Evolutionary conservation across 108 stramenopile species (phyloP).

Genomic region (Cyclostephanos invisitatus): DNA sequence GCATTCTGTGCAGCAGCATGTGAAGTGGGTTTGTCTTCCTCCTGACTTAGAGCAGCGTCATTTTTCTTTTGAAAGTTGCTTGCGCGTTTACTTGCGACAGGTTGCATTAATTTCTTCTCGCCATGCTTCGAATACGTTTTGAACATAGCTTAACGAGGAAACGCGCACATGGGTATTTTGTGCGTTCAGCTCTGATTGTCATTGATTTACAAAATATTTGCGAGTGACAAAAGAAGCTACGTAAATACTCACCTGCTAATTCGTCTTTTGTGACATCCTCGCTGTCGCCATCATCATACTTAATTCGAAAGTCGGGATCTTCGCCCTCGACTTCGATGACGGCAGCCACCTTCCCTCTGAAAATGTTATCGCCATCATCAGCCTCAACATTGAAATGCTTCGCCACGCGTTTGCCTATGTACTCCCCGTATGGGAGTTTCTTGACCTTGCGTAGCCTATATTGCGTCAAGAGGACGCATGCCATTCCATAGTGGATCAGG

Average conservation of each 20-base stretch:
- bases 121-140: constrained; percentile 46
- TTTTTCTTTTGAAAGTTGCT: constrained; percentile 19
- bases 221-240: constrained; percentile 1
- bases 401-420: constrained; percentile 60
- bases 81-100: constrained; percentile 8
- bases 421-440: constrained; percentile 11
- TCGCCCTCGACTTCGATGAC: constrained; percentile 23
- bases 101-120: constrained; percentile 27
- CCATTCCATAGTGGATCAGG: constrained; percentile 59
- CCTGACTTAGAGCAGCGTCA: background rate
- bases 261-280: constrained; percentile 54
- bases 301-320: constrained; percentile 44
- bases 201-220: background rate
- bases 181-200: background rate
- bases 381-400: constrained; percentile 52
- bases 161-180: background rate
- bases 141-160: constrained; percentile 33
- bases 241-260: constrained; percentile 62
- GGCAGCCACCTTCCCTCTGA: constrained; percentile 48
- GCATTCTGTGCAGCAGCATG: constrained; percentile 5
- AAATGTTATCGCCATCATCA: constrained; percentile 54
- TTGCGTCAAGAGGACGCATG: constrained; percentile 29
- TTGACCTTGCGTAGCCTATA: constrained; percentile 16
- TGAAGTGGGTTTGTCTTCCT: background rate
- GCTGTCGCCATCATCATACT: constrained; percentile 72